phyloP scores from a whole-genome alignment of 108 stramenopile genomes.

The Skeletonema potamos region DNA sequence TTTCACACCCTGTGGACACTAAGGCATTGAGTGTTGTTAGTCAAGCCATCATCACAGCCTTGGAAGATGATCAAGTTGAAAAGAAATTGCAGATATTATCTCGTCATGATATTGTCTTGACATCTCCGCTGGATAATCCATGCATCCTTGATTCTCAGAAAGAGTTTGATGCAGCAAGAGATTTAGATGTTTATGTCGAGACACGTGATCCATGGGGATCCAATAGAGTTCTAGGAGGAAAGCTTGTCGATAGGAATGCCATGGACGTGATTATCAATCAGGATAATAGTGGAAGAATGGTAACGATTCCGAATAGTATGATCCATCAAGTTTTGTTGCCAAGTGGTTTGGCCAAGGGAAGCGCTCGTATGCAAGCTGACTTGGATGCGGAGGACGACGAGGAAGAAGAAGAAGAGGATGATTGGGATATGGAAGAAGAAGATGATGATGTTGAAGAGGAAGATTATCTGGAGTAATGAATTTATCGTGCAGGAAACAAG shows the following conservation, averaged over 20 bases:
- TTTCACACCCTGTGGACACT: conserved; percentile 55
- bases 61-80: conserved; percentile 60
- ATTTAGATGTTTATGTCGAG: conserved; percentile 66
- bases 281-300: conserved; percentile 73
- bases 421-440: conserved; percentile 1
- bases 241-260: conserved; percentile 76
- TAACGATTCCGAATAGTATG: conserved; percentile 73
- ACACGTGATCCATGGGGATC: conserved; percentile 83
- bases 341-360: conserved; percentile 35
- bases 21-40: conserved; percentile 64
- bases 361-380: conserved; percentile 19
- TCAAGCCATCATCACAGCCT: conserved; percentile 59
- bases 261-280: conserved; percentile 83
- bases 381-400: conserved; percentile 16
- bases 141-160: conserved; percentile 71
- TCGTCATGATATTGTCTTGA: conserved; percentile 77
- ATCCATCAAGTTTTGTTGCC: conserved; percentile 39
- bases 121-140: conserved; percentile 55
- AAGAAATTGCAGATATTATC: conserved; percentile 57
- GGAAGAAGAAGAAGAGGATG: conserved; percentile 4
- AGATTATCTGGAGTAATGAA: background rate
- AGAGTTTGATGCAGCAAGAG: conserved; percentile 69
- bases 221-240: conserved; percentile 76
- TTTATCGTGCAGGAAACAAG: background rate
- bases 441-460: conserved; percentile 7